phyloP scores from a whole-genome alignment of 768 basidiomycete genomes.

The Lactifluus volemus region DNA sequence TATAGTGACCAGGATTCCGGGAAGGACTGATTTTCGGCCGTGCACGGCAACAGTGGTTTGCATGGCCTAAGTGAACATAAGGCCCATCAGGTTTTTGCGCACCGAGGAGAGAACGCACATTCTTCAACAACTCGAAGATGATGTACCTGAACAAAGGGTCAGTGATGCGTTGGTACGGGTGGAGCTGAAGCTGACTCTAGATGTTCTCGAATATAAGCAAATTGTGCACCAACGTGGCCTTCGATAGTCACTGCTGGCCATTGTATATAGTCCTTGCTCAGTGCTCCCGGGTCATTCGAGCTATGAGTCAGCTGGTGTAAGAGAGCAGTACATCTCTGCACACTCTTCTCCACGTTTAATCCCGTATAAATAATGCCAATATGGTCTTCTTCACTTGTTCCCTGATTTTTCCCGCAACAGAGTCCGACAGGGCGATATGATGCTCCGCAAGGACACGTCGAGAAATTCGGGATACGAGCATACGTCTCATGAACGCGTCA shows the following conservation, averaged over 20 bases:
- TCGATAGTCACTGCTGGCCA: slow-evolving; percentile 67
- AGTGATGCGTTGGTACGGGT: background rate
- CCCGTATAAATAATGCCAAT: slow-evolving; percentile 83
- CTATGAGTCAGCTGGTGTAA: slow-evolving; percentile 41
- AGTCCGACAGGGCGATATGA: slow-evolving; percentile 72
- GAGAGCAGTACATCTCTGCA: slow-evolving; percentile 57
- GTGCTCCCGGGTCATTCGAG: slow-evolving; percentile 30
- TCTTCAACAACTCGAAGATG: slow-evolving; percentile 83
- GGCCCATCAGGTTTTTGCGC: background rate
- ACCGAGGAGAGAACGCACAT: slow-evolving; percentile 41
- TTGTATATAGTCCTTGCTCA: slow-evolving; percentile 23
- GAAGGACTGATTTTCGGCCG: slow-evolving; percentile 33
- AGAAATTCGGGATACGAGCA: slow-evolving; percentile 87
- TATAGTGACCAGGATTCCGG: slow-evolving; percentile 68
- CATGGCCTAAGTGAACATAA: slow-evolving; percentile 45
- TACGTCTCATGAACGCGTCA: slow-evolving; percentile 83
- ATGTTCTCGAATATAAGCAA: slow-evolving; percentile 83
- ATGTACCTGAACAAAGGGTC: slow-evolving; percentile 49
- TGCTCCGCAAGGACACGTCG: slow-evolving; percentile 85
- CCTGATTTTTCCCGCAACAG: slow-evolving; percentile 30
- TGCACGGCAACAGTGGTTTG: slow-evolving; percentile 54
- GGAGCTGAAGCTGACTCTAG: slow-evolving; percentile 49
- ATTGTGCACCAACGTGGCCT: slow-evolving; percentile 59
- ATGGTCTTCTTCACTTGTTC: slow-evolving; percentile 35
- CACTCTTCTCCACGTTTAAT: slow-evolving; percentile 57